Conservation (phyloP, 768 basidiomycete species). For the Megacollybia marginata region DNA sequence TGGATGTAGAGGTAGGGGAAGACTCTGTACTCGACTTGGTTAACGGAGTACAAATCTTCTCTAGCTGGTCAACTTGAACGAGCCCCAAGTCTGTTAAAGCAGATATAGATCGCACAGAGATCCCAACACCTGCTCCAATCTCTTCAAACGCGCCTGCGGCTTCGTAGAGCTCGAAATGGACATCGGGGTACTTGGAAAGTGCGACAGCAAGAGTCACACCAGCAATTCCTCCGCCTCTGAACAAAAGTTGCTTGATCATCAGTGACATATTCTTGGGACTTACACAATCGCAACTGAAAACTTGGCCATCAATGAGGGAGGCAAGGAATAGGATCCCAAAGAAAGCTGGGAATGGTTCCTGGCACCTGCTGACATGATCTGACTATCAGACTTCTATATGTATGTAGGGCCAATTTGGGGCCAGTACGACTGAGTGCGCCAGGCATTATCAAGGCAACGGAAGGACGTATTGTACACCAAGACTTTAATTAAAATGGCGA, state of each 20-base stretch:
- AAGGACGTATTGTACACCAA: too few relatives aligned
- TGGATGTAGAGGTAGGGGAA: neutral
- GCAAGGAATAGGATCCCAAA: too few relatives aligned
- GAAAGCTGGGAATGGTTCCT: too few relatives aligned
- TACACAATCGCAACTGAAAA: neutral
- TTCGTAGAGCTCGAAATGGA: slow-evolving; percentile 11
- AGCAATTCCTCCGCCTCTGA: slow-evolving; percentile 8
- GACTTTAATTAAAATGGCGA: too few relatives aligned
- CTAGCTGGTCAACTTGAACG: slow-evolving; percentile 39
- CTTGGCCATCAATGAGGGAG: neutral
- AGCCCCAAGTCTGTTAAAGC: neutral
- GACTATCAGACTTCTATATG: too few relatives aligned
- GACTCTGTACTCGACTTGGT: neutral
- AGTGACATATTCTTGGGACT: neutral
- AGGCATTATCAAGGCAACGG: too few relatives aligned
- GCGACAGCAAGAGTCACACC: slow-evolving; percentile 10
- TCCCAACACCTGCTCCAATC: slow-evolving; percentile 11
- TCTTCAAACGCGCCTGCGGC: slow-evolving; percentile 10
- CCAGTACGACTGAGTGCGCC: too few relatives aligned
- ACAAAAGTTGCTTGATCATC: neutral
- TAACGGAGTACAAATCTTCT: slow-evolving; percentile 28
- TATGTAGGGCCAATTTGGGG: too few relatives aligned
- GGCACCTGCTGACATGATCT: too few relatives aligned
- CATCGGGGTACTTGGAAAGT: slow-evolving; percentile 7
- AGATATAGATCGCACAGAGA: slow-evolving; percentile 1